Conservation (phyloP, 2,329 filamentous ascomycete species). For the Dactylonectria estremocensis region DNA sequence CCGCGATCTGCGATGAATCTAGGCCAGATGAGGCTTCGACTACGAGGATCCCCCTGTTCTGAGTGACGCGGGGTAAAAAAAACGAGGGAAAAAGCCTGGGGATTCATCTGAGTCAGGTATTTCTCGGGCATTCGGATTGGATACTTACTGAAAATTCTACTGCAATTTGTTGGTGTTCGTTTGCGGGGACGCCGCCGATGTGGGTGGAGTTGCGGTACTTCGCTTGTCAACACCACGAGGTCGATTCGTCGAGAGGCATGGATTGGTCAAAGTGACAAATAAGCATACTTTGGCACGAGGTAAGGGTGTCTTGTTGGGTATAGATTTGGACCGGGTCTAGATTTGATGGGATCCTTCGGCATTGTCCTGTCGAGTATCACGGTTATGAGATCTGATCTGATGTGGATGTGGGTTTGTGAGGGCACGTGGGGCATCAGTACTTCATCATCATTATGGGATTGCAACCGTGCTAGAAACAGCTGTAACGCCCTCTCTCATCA, state of each 20-base stretch:
- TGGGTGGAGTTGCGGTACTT: background rate
- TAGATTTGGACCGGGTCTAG: background rate
- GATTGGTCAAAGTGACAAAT: background rate
- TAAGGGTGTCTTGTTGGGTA: background rate
- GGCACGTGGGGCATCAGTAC: background rate
- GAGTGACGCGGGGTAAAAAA: constrained; percentile 18
- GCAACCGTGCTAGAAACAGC: background rate
- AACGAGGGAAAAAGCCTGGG: no score
- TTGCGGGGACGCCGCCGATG: constrained; percentile 1
- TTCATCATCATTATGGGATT: background rate
- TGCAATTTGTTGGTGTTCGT: constrained; percentile 10
- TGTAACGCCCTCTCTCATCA: background rate
- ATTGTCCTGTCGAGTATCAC: background rate
- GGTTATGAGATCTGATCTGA: background rate
- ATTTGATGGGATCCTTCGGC: background rate
- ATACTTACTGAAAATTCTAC: background rate
- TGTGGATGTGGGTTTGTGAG: background rate
- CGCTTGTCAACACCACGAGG: constrained; percentile 4
- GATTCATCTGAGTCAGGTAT: no score
- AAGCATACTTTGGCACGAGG: background rate
- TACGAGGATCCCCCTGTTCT: constrained; percentile 4
- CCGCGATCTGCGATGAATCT: constrained; percentile 31
- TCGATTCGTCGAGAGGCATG: background rate
- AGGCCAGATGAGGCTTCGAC: constrained; percentile 8
- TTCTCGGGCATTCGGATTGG: no score